Evolutionary conservation across 2,329 filamentous ascomycete species (phyloP).

Genomic region (Xylariales sp.): DNA sequence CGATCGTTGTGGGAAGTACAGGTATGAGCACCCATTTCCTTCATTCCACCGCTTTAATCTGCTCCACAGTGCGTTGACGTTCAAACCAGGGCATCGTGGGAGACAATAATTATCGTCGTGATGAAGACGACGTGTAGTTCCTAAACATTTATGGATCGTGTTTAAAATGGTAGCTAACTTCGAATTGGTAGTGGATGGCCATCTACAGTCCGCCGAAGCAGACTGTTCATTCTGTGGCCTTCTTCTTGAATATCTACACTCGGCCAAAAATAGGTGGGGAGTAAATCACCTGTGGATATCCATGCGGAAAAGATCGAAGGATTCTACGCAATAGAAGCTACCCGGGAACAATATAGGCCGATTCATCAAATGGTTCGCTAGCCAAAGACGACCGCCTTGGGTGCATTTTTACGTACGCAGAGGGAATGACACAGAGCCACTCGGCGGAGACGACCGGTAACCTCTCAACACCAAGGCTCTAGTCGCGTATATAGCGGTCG

Average conservation of each 20-base stretch:
- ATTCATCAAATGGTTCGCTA: conserved; percentile 20
- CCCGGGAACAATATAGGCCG: background rate
- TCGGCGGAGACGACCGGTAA: background rate
- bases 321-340: background rate
- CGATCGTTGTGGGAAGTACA: background rate
- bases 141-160: background rate
- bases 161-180: background rate
- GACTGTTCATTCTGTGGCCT: conserved; percentile 31
- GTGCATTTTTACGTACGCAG: conserved; percentile 29
- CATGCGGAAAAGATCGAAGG: conserved; percentile 12
- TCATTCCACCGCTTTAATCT: conserved; percentile 23
- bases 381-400: conserved; percentile 20
- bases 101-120: background rate
- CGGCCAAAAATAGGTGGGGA: conserved; percentile 8
- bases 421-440: conserved; percentile 12
- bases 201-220: conserved; percentile 3
- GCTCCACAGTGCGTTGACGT: background rate
- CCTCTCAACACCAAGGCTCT: conserved; percentile 25
- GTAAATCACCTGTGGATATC: conserved; percentile 18
- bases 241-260: conserved; percentile 26
- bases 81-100: conserved; percentile 11
- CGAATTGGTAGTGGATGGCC: conserved; percentile 6
- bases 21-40: conserved; percentile 10
- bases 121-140: background rate
- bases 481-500: conserved; percentile 14